phyloP scores from a whole-genome alignment of 306 rosid species.

The Fagus sylvatica region DNA sequence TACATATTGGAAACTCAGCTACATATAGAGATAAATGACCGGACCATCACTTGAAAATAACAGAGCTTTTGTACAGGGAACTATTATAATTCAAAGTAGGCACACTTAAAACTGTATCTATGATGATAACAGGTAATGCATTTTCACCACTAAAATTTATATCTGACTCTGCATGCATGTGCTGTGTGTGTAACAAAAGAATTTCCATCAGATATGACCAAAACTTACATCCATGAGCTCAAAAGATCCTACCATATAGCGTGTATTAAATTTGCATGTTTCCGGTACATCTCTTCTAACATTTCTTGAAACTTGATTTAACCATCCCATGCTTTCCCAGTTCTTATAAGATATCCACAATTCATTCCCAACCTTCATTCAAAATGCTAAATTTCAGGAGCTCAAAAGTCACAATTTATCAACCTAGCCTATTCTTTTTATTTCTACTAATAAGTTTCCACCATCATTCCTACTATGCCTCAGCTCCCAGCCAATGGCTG shows the following conservation, averaged over 20 bases:
- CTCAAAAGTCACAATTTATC: not conserved
- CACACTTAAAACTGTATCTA: not conserved
- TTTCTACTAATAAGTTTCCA: not conserved
- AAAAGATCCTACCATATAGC: not conserved
- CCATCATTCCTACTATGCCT: not conserved
- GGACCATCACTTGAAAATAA: not conserved
- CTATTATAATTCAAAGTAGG: not conserved
- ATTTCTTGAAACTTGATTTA: slow-evolving; percentile 1
- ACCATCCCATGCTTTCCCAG: not conserved
- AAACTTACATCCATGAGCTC: not conserved
- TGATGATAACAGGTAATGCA: not conserved
- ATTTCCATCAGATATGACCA: not conserved
- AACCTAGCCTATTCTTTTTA: not conserved
- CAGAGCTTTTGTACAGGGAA: not conserved
- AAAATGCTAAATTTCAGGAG: not conserved
- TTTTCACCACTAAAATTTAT: not conserved
- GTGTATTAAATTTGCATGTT: not conserved
- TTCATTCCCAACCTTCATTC: not conserved
- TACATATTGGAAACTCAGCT: slow-evolving; percentile 7
- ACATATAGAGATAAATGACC: not conserved
- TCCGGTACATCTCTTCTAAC: not conserved
- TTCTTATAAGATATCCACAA: not conserved
- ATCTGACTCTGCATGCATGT: not conserved
- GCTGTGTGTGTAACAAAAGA: not conserved
- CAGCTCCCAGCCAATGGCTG: not conserved